Evolutionary conservation across 768 basidiomycete species (phyloP).

Genomic region (Myochromella boudieri): DNA sequence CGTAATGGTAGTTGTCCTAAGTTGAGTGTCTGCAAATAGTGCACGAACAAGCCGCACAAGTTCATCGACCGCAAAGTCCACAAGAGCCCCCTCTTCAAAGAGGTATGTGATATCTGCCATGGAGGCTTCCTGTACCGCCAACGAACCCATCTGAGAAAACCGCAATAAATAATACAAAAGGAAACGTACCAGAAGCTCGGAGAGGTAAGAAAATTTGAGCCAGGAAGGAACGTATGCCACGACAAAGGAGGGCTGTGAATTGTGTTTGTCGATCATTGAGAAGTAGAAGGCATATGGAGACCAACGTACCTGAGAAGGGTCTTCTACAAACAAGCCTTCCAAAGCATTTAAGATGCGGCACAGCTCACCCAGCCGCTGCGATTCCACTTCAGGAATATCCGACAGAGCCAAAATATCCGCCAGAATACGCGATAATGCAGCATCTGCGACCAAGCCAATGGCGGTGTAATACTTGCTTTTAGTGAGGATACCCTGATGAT

Average conservation of each 20-base stretch:
- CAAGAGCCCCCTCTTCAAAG: slow-evolving; percentile 85
- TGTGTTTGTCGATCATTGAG: too few relatives aligned
- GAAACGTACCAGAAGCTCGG: slow-evolving; percentile 78
- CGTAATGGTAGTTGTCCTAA: slow-evolving; percentile 80
- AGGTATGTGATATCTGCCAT: slow-evolving; percentile 91
- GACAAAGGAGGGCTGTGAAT: slow-evolving; percentile 67
- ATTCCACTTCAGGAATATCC: slow-evolving; percentile 90
- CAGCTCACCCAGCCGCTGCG: slow-evolving; percentile 78
- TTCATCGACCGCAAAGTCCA: slow-evolving; percentile 88
- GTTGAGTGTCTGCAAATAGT: slow-evolving; percentile 82
- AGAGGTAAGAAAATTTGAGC: slow-evolving; percentile 94
- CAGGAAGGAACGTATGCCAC: slow-evolving; percentile 88
- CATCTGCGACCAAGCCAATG: slow-evolving; percentile 69
- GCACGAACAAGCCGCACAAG: slow-evolving; percentile 79
- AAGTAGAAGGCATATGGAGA: too few relatives aligned
- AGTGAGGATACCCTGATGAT: slow-evolving; percentile 59
- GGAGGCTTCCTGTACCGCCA: slow-evolving; percentile 71
- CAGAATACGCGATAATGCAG: slow-evolving; percentile 64
- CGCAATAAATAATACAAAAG: background rate
- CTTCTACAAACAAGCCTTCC: slow-evolving; percentile 78
- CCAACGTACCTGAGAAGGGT: slow-evolving; percentile 53
- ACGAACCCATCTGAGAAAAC: background rate
- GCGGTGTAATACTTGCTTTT: slow-evolving; percentile 71
- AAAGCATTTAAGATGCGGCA: slow-evolving; percentile 76
- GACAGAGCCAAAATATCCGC: slow-evolving; percentile 71